These are phyloP conservation scores for Cladosporium sp. DNA, from an alignment of 2,329 filamentous ascomycete genomes.

Conservation along the genomic window DNA sequence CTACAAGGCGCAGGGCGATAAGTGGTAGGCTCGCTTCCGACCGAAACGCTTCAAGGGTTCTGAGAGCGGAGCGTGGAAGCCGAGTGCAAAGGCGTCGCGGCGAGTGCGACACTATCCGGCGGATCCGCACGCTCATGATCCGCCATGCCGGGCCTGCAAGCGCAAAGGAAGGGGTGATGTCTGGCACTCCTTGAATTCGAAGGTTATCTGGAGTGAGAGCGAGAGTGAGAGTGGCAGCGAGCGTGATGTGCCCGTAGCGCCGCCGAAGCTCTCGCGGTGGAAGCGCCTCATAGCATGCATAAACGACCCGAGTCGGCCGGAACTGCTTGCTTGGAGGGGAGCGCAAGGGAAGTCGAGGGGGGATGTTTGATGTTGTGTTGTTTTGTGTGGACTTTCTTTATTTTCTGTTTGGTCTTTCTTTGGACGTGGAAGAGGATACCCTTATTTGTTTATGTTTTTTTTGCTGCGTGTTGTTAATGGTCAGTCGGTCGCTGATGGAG, in stretches of 20 bases:
- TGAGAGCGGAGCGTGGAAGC: neutral
- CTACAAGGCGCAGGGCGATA: slow-evolving; percentile 21
- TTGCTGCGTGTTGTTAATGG: neutral
- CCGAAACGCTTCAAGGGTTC: too few species aligned
- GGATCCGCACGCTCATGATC: neutral
- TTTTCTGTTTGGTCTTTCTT: neutral
- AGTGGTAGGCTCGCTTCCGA: slow-evolving; percentile 20
- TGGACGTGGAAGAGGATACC: neutral
- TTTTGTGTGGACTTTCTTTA: neutral
- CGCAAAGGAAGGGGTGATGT: neutral
- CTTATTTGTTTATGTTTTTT: neutral
- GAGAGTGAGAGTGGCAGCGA: neutral
- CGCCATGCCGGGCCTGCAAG: neutral
- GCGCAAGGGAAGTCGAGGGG: neutral
- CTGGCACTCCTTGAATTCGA: neutral
- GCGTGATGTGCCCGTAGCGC: neutral
- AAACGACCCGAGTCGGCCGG: neutral
- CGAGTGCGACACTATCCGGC: neutral
- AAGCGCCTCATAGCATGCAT: neutral
- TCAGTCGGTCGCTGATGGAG: neutral
- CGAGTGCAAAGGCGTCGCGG: neutral
- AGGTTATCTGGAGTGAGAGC: neutral
- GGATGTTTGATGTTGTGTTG: neutral
- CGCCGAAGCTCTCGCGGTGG: neutral
- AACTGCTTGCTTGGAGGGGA: neutral